Conservation (phyloP, 768 basidiomycete species). For the Pisolithus albus region DNA sequence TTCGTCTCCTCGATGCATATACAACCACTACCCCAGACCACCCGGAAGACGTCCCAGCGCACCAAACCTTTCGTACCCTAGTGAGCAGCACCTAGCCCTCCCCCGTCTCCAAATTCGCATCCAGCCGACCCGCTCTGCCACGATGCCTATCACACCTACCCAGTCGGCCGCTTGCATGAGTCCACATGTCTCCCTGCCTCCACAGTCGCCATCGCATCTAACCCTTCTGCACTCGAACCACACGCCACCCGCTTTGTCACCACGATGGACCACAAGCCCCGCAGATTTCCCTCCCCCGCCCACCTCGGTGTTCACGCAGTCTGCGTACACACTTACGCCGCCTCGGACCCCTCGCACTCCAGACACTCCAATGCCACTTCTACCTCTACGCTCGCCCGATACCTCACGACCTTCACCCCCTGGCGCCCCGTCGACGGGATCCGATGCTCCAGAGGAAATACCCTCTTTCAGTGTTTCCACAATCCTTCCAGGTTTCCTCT, state of each 20-base stretch:
- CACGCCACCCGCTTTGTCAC: conserved; percentile 47
- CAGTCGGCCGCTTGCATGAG: conserved; percentile 16
- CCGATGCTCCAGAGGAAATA: conserved; percentile 37
- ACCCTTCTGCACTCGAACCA: conserved; percentile 54
- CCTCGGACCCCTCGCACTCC: conserved; percentile 39
- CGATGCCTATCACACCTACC: conserved; percentile 42
- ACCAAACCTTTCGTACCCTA: conserved; percentile 52
- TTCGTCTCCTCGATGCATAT: conserved; percentile 46
- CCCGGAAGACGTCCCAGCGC: conserved; percentile 55
- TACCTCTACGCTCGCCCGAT: conserved; percentile 35
- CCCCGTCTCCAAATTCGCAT: conserved; percentile 60
- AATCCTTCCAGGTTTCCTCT: conserved; percentile 87
- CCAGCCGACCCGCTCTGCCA: conserved; percentile 51
- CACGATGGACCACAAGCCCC: conserved; percentile 30
- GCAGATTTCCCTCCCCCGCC: conserved; percentile 36
- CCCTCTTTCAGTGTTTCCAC: conserved; percentile 78
- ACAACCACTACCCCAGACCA: conserved; percentile 40
- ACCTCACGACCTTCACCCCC: conserved; percentile 55
- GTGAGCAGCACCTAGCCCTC: conserved; percentile 36
- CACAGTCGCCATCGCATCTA: conserved; percentile 54
- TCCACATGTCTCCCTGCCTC: conserved; percentile 16
- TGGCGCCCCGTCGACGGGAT: conserved; percentile 18
- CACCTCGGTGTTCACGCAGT: conserved; percentile 15
- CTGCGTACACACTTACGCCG: conserved; percentile 19
- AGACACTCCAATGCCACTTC: conserved; percentile 35